Base-by-base conservation (phyloP, 257 asterid species). In the Thymus quinquecostatus region DNA sequence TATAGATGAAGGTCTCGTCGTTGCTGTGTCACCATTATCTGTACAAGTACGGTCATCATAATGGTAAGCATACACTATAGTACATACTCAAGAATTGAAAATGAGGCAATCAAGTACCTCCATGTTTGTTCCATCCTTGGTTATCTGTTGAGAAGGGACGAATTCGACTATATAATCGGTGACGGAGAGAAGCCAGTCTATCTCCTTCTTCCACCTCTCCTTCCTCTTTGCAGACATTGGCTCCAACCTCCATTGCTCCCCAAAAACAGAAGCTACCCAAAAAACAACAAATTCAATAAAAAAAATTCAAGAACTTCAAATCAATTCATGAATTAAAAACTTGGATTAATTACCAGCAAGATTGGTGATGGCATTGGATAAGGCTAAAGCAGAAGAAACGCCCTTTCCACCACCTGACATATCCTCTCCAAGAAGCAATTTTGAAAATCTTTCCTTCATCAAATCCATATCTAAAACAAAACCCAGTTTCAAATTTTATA, bases 351-450 rank as follows among this genome's bases (percentile, higher is more conserved):
- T 83, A 88, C 98, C 96, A 30, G 98, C 88, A 78, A 92, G 95
- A 83, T 92, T 92, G 27, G 98, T 92, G 27, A 90, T 83, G 82
- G 98, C 92, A 29, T 92, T 92, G 11, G 98, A 92, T 51, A 90
- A 75, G 57, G 98, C 98, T 60, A 92, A 67, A 60, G 98, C 98
- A 13, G 98, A 89, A 58, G 98, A 83, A 79, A 92, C 98, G 28
- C 98, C 98, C 81, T 89, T 89, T 49, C 96, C 98, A 10, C 96
- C 92, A 40, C 98, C 98, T 1, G 98, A 92, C 97, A 90, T 92
- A 73, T 92, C 98, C 70, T 90, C 98, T 55, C 98, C 98, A 53
- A 92, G 64, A 8, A 92, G 96, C 49, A 92, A 87, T 82, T 92
- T 92, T 1, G 95, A 79, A 62, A 82, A 90, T 76, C 77, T 88